These are phyloP conservation scores for Cynara cardunculus DNA, from an alignment of 129 eudicot species.

Conservation along the genomic window DNA sequence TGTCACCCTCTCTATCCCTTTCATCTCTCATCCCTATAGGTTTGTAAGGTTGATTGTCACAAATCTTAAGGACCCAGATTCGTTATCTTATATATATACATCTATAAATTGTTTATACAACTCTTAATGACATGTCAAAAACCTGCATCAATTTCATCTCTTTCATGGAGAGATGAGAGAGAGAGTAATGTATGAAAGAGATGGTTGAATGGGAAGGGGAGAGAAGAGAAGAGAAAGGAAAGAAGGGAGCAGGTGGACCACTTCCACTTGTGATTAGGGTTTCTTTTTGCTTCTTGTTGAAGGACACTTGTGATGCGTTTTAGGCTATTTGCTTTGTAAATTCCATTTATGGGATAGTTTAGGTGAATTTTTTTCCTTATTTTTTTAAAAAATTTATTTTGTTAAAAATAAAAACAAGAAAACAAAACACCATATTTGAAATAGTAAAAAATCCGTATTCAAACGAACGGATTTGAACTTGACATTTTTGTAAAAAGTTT, in stretches of 20 bases:
- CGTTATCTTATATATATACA: not conserved
- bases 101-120: not conserved
- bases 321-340: not conserved
- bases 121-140: not conserved
- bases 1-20: not conserved
- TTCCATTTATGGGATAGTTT: conserved; percentile 11
- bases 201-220: conserved; percentile 6
- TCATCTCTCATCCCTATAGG: not conserved
- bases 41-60: not conserved
- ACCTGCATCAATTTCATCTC: not conserved
- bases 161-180: not conserved
- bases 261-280: conserved; percentile 36
- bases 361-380: not conserved
- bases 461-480: not conserved
- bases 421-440: not conserved
- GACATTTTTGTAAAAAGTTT: not conserved
- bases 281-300: conserved; percentile 13
- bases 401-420: too few species aligned
- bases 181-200: not conserved
- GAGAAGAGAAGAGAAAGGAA: not conserved
- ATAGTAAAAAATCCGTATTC: not conserved
- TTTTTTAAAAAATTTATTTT: not conserved
- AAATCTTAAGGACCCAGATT: not conserved
- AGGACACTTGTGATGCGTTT: conserved; percentile 26
- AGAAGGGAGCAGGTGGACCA: conserved; percentile 29